Percentiles rank a stretch among this genome's conserved stretches.
Evolutionary conservation across 1,284 basidiomycete species (phyloP).

Genomic region (Mycena sp.): DNA sequence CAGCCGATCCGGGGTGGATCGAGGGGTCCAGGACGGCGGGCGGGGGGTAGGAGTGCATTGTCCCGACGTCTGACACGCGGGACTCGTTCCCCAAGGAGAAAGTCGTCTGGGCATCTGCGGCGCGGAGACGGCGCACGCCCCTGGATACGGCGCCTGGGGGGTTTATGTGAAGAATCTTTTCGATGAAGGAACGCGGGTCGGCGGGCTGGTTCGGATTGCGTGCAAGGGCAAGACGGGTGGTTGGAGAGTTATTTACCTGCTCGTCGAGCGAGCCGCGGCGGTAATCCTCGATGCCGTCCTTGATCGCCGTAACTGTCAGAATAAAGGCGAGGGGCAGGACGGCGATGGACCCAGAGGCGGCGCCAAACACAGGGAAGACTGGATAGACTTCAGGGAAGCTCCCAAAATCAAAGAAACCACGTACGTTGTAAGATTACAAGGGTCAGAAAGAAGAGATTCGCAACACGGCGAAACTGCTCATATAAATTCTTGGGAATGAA

Average conservation of each 20-base stretch:
- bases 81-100: neutral
- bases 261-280: slow-evolving; percentile 89
- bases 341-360: slow-evolving; percentile 84
- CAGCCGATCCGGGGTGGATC: slow-evolving; percentile 66
- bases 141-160: slow-evolving; percentile 80
- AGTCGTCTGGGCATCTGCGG: slow-evolving; percentile 68
- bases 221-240: slow-evolving; percentile 85
- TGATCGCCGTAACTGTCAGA: slow-evolving; percentile 89
- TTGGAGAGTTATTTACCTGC: slow-evolving; percentile 90
- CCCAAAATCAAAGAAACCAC: slow-evolving; percentile 34
- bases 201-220: slow-evolving; percentile 86
- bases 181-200: slow-evolving; percentile 80
- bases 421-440: slow-evolving; percentile 85
- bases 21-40: slow-evolving; percentile 68
- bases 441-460: slow-evolving; percentile 92
- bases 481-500: slow-evolving; percentile 95
- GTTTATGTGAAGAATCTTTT: slow-evolving; percentile 76
- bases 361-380: slow-evolving; percentile 94
- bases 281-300: slow-evolving; percentile 96
- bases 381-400: slow-evolving; percentile 5
- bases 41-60: slow-evolving; percentile 27
- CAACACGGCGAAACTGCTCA: slow-evolving; percentile 91
- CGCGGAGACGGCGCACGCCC: slow-evolving; percentile 88
- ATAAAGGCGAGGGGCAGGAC: slow-evolving; percentile 92
- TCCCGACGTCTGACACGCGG: neutral